Conservation (phyloP, 306 rosid species). For the Cicer yamashitae region DNA sequence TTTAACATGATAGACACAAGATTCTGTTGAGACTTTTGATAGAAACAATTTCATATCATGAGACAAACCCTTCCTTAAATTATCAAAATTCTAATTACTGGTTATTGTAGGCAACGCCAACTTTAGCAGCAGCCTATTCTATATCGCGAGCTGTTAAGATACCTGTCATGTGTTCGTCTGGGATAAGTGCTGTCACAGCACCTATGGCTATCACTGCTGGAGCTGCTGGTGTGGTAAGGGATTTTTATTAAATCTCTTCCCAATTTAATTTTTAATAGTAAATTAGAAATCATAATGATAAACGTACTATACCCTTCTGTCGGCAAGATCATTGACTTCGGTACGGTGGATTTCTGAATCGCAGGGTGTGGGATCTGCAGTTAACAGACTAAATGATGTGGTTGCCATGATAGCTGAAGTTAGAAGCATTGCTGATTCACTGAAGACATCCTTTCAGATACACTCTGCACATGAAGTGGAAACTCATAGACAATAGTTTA, state of each 20-base stretch:
- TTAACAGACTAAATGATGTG: slow-evolving; percentile 82
- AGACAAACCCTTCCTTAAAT: neutral
- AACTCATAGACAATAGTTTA: slow-evolving; percentile 48
- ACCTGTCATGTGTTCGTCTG: slow-evolving; percentile 91
- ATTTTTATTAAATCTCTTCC: slow-evolving; percentile 16
- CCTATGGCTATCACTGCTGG: slow-evolving; percentile 97
- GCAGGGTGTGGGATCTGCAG: slow-evolving; percentile 93
- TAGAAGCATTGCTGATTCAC: slow-evolving; percentile 74
- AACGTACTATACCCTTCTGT: neutral
- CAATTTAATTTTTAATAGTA: neutral
- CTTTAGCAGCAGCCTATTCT: slow-evolving; percentile 90
- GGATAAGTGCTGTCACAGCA: slow-evolving; percentile 82
- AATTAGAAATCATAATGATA: slow-evolving; percentile 1
- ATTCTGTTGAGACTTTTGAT: neutral
- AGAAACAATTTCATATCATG: neutral
- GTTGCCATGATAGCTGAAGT: slow-evolving; percentile 94
- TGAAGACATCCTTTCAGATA: slow-evolving; percentile 51
- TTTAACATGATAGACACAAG: neutral
- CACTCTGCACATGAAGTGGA: slow-evolving; percentile 45
- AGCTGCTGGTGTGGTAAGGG: slow-evolving; percentile 93
- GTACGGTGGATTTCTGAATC: slow-evolving; percentile 27
- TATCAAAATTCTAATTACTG: slow-evolving; percentile 25
- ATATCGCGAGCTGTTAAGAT: slow-evolving; percentile 86
- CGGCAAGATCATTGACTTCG: neutral
- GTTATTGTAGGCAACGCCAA: slow-evolving; percentile 76